phyloP scores from a whole-genome alignment of 805 yeast species.

The Alloascoidea africana region DNA sequence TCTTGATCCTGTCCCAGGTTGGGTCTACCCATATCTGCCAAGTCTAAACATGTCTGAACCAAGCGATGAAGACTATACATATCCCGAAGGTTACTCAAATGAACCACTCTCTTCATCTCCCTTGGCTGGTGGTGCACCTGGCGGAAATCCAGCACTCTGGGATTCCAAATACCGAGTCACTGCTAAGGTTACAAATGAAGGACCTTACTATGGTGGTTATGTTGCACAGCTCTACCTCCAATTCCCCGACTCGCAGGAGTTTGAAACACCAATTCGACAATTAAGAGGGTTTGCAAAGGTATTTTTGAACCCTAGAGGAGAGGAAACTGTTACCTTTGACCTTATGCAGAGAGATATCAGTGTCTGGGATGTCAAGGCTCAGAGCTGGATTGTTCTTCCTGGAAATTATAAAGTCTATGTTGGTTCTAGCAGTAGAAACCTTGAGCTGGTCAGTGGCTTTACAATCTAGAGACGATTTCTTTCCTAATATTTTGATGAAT shows the following conservation, averaged over 20 bases:
- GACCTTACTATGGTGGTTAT: conserved; percentile 28
- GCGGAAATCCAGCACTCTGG: conserved; percentile 50
- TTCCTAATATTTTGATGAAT: no score
- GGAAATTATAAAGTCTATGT: conserved; percentile 38
- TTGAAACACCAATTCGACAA: conserved; percentile 35
- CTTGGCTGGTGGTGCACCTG: conserved; percentile 31
- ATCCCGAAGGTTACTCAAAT: conserved; percentile 22
- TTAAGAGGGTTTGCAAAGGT: conserved; percentile 46
- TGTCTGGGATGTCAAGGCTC: conserved; percentile 37
- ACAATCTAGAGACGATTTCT: no score
- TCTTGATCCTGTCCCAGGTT: conserved; percentile 37
- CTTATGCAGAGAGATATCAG: conserved; percentile 37
- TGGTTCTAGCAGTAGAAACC: conserved; percentile 34
- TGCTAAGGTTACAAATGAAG: conserved; percentile 32
- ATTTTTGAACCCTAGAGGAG: conserved; percentile 25
- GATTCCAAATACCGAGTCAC: conserved; percentile 29
- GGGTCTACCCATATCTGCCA: conserved; percentile 37
- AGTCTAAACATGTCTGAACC: conserved; percentile 13
- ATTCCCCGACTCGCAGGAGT: conserved; percentile 21
- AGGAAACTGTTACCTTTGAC: conserved; percentile 24
- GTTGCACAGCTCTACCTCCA: conserved; percentile 41
- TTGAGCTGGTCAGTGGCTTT: no score
- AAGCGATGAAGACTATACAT: conserved; percentile 16
- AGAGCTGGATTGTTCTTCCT: conserved; percentile 42
- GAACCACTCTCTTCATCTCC: conserved; percentile 15